phyloP scores from a whole-genome alignment of 192 early-diverging fungal species.

The Lobosporangium transversale region DNA sequence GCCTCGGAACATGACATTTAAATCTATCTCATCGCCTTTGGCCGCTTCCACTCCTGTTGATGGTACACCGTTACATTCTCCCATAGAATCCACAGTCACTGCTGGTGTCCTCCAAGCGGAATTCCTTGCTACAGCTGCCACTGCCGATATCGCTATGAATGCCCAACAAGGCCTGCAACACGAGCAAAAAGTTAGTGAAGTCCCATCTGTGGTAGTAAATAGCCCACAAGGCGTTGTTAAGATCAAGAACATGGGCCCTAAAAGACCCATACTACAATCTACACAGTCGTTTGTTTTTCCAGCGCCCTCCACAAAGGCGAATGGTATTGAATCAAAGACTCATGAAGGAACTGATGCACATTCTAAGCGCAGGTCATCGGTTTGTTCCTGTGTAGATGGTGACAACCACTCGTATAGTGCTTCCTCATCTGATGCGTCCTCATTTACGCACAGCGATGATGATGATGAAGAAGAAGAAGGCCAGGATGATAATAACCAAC shows the following conservation, averaged over 20 bases:
- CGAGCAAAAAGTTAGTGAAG: neutral
- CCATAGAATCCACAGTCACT: too few relatives aligned
- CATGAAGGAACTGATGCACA: neutral
- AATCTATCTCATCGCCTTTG: neutral
- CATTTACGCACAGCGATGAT: neutral
- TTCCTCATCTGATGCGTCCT: neutral
- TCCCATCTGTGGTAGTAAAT: slow-evolving; percentile 18
- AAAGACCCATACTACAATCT: neutral
- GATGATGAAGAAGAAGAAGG: neutral
- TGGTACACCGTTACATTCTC: neutral
- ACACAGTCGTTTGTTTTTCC: slow-evolving; percentile 24
- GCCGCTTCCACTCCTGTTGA: neutral
- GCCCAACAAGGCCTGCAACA: too few relatives aligned
- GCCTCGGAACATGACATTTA: neutral
- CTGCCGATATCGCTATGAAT: neutral
- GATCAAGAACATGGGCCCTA: neutral
- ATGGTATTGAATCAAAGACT: neutral
- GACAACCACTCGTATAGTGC: neutral
- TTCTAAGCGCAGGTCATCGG: neutral
- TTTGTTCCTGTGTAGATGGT: neutral
- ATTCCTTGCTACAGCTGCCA: neutral
- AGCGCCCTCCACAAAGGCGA: neutral
- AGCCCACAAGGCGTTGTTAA: neutral
- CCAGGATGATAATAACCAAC: too few relatives aligned
- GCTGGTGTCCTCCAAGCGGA: neutral